phyloP scores from a whole-genome alignment of 495 filamentous ascomycete genomes.

The Penicillium arizonense region DNA sequence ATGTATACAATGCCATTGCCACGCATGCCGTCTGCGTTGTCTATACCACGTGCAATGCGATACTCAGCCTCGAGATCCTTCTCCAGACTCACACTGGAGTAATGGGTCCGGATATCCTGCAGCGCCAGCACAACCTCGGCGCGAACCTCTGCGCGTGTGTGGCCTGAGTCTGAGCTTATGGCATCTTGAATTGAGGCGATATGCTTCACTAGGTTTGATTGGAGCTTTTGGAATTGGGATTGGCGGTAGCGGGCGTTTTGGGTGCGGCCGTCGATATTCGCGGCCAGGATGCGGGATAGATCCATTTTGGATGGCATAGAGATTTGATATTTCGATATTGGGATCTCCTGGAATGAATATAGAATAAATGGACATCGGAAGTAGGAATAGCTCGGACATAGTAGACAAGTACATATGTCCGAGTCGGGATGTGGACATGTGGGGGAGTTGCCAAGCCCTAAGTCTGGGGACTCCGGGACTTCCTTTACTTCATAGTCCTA shows the following conservation, averaged over 20 bases:
- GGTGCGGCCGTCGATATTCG: slow-evolving; percentile 46
- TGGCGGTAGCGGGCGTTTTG: slow-evolving; percentile 47
- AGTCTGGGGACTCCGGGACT: not conserved
- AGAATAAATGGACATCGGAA: too few relatives aligned
- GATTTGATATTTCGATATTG: not conserved
- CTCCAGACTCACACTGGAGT: slow-evolving; percentile 34
- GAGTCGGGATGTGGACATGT: slow-evolving; percentile 13
- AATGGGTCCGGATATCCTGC: slow-evolving; percentile 42
- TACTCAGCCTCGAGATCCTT: slow-evolving; percentile 48
- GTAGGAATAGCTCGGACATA: not conserved
- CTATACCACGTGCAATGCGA: slow-evolving; percentile 41
- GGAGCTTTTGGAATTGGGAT: slow-evolving; percentile 43
- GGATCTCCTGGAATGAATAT: too few relatives aligned
- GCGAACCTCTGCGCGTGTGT: slow-evolving; percentile 35
- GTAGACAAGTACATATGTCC: not conserved
- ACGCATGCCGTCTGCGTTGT: slow-evolving; percentile 22
- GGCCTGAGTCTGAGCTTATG: slow-evolving; percentile 35
- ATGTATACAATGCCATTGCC: slow-evolving; percentile 52
- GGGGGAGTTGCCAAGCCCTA: not conserved
- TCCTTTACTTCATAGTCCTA: too few relatives aligned
- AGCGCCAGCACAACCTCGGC: slow-evolving; percentile 43
- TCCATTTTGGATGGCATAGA: slow-evolving; percentile 20
- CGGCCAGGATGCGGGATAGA: slow-evolving; percentile 37
- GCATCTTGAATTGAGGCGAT: slow-evolving; percentile 35
- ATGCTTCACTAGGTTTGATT: slow-evolving; percentile 31